Percentiles rank a stretch among this genome's conserved stretches.
Evolutionary conservation across 2,329 filamentous ascomycete genomes (phyloP).

Genomic region (Sclerotinia glacialis): DNA sequence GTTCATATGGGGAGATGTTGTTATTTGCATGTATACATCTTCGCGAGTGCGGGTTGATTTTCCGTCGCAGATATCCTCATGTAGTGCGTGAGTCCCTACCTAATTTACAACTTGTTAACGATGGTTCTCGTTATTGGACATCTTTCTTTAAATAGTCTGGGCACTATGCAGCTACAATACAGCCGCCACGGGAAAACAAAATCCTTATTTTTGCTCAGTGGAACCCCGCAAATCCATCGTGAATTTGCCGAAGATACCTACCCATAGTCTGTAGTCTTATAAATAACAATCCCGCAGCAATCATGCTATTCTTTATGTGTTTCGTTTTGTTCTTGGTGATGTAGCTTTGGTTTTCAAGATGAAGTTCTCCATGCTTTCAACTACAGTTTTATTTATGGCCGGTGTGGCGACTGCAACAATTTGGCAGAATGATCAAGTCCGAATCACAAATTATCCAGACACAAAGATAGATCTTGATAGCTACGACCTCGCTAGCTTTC

Average conservation of each 20-base stretch:
- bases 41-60: constrained; percentile 6
- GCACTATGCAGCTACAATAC: constrained; percentile 9
- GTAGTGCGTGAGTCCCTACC: not conserved
- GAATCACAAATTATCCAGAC: constrained; percentile 44
- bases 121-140: constrained; percentile 3
- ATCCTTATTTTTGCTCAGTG: not conserved
- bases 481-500: constrained; percentile 49
- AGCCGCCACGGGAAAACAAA: constrained; percentile 21
- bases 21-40: not conserved
- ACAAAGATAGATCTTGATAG: constrained; percentile 42
- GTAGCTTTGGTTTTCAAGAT: constrained; percentile 20
- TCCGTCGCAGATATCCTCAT: not conserved
- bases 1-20: not conserved
- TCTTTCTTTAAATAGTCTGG: not conserved
- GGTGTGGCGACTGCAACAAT: constrained; percentile 31
- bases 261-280: not conserved
- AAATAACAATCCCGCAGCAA: not conserved
- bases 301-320: not conserved
- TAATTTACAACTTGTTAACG: not conserved
- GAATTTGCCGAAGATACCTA: not conserved
- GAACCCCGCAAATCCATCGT: constrained; percentile 17
- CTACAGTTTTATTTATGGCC: constrained; percentile 12
- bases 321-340: not conserved
- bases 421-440: constrained; percentile 41
- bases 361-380: constrained; percentile 22